Base-by-base conservation (phyloP, 1,284 basidiomycete species). In the Inonotus obliquus region DNA sequence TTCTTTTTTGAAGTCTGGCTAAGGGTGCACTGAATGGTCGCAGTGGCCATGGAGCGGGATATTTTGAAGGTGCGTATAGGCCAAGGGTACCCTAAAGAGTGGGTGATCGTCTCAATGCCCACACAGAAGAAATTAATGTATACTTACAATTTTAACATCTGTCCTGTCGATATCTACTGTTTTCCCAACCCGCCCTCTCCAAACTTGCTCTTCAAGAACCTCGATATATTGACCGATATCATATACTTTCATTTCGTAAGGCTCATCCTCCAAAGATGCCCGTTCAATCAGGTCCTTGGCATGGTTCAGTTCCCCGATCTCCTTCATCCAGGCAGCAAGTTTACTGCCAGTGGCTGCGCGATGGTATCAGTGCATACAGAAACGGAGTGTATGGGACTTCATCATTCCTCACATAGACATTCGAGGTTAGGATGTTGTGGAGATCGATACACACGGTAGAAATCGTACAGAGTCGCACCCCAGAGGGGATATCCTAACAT, bases 381-480 rank as follows among this genome's bases (percentile, higher is more conserved):
- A 23, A 32, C 1, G 29, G 14, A 29, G 1, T n/a, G 7, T 44
- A 7, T 17, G 19, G 19, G 9, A 9, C 6, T 52, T 52, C 19
- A 4, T 13, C 10, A 37, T 27, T 37, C 48, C 61, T 55, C 39
- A 63, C 61, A 69, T 19, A 68, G 66, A 2, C 73, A 68, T 1
- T 64, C 9, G 2, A 66, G 39, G 9, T 13, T 2, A 0, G 6
- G 17, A 0, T 66, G 3, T 2, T 60, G 6, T 7, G 41, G 41
- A 44, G 7, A 7, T 5, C 41, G 41, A 1, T 54, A 10, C 7
- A 75, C 69, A 0, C 17, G 7, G 60, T 71, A 82, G 54, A 82
- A 75, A 60, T 82, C 79, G 55, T 73, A 76, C 1, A 80, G 65
- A 1, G 77, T 78, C 0, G 72, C 75, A 21, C 77, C 79, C 81